Percentiles rank a stretch among this genome's conserved stretches.
Evolutionary conservation across 179 eudicot species (phyloP).

Genomic region (Spergularia azorica): DNA sequence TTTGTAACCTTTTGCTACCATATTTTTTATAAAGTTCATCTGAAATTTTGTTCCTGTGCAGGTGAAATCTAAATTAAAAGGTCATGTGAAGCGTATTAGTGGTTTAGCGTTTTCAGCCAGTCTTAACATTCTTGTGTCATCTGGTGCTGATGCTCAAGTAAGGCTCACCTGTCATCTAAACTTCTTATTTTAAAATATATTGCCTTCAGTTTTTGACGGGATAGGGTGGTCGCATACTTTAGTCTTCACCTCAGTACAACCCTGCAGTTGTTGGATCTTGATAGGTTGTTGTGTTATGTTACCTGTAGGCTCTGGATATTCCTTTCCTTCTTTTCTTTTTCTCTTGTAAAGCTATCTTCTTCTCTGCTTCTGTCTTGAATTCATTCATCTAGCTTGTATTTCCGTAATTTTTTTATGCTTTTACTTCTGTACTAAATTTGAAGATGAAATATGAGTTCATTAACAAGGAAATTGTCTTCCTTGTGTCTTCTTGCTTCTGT

Average conservation of each 20-base stretch:
- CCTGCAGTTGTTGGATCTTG: background rate
- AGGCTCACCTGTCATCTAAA: constrained; percentile 14
- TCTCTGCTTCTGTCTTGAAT: background rate
- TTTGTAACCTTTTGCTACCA: background rate
- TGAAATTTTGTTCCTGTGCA: constrained; percentile 19
- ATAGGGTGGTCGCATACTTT: background rate
- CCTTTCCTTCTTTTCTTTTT: too few relatives aligned
- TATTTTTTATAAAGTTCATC: background rate
- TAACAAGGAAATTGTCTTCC: too few relatives aligned
- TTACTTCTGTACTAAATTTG: too few relatives aligned
- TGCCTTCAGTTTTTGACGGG: background rate
- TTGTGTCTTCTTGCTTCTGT: too few relatives aligned
- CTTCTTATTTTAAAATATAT: background rate
- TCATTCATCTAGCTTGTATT: too few relatives aligned
- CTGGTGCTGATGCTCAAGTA: constrained; percentile 98
- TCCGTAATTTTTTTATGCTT: too few relatives aligned
- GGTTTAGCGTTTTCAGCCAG: constrained; percentile 85
- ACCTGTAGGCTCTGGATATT: background rate
- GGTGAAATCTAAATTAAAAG: constrained; percentile 80
- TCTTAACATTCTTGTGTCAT: constrained; percentile 79
- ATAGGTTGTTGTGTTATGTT: background rate
- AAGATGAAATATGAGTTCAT: too few relatives aligned
- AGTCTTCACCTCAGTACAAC: background rate
- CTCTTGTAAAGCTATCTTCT: too few relatives aligned
- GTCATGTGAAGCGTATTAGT: constrained; percentile 80